phyloP scores from a whole-genome alignment of 192 early-diverging fungal genomes.

The Backusella parvicylindrica region DNA sequence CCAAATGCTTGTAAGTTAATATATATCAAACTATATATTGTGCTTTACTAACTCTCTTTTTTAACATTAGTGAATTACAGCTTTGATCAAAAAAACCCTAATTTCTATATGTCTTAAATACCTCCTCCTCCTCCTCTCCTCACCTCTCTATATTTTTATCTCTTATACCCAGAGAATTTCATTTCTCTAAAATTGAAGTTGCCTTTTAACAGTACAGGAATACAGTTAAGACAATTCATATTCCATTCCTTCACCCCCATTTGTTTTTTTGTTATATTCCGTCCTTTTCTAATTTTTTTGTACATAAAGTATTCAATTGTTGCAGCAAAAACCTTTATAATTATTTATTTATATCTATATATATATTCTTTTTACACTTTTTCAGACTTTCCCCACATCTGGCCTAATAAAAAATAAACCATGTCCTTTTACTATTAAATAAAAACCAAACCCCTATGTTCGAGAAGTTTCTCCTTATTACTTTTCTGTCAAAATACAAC shows the following conservation, averaged over 20 bases:
- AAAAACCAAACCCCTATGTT: neutral
- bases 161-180: neutral
- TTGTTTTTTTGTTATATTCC: neutral
- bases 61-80: neutral
- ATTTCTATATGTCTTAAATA: neutral
- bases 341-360: neutral
- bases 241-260: neutral
- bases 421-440: neutral
- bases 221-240: neutral
- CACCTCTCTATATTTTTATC: neutral
- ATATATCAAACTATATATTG: too few relatives aligned
- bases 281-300: neutral
- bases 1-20: constrained; percentile 1
- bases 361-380: neutral
- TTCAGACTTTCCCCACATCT: neutral
- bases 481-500: neutral
- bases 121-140: neutral
- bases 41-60: neutral
- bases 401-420: neutral
- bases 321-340: neutral
- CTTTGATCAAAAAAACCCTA: neutral
- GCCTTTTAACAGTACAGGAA: constrained; percentile 4
- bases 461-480: neutral
- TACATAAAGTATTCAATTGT: constrained; percentile 1
- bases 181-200: neutral